These are phyloP conservation scores for Neobulgaria alba DNA, from an alignment of 2,329 filamentous ascomycete genomes.

Conservation along the genomic window DNA sequence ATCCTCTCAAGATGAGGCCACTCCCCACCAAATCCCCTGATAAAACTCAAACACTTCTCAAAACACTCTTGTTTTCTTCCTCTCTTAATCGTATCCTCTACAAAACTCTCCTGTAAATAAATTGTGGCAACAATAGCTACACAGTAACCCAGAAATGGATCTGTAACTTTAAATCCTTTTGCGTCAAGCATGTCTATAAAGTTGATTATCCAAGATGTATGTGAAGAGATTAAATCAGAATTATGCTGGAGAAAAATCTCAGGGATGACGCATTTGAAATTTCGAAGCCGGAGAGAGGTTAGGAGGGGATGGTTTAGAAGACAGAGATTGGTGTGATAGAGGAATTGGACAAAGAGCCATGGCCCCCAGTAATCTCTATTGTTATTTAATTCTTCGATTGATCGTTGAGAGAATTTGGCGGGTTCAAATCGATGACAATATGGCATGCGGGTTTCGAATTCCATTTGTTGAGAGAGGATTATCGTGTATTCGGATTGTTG, in stretches of 20 bases:
- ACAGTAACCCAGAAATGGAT: conserved; percentile 40
- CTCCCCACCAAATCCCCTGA: conserved; percentile 31
- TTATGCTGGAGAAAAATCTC: conserved; percentile 47
- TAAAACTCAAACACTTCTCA: conserved; percentile 36
- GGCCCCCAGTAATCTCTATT: conserved; percentile 44
- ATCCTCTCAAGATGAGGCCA: conserved; percentile 39
- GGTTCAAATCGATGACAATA: conserved; percentile 42
- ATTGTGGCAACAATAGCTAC: conserved; percentile 45
- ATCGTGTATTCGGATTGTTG: conserved; percentile 42
- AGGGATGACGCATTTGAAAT: conserved; percentile 42
- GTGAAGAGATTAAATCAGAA: conserved; percentile 41
- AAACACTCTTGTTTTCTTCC: conserved; percentile 36
- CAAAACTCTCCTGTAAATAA: conserved; percentile 44
- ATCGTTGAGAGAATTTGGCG: conserved; percentile 37
- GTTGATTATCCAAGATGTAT: conserved; percentile 45
- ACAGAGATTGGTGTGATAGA: conserved; percentile 44
- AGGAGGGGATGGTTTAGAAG: conserved; percentile 46
- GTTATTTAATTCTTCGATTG: conserved; percentile 34
- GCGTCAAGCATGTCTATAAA: conserved; percentile 39
- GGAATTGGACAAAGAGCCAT: conserved; percentile 43
- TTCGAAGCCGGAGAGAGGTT: conserved; percentile 42
- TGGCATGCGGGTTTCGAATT: conserved; percentile 42
- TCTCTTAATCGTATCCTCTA: conserved; percentile 29
- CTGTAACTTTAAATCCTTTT: conserved; percentile 37
- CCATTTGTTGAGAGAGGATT: conserved; percentile 42